Conservation (phyloP, 2,329 filamentous ascomycete genomes). For the Leptographium lundbergii region DNA sequence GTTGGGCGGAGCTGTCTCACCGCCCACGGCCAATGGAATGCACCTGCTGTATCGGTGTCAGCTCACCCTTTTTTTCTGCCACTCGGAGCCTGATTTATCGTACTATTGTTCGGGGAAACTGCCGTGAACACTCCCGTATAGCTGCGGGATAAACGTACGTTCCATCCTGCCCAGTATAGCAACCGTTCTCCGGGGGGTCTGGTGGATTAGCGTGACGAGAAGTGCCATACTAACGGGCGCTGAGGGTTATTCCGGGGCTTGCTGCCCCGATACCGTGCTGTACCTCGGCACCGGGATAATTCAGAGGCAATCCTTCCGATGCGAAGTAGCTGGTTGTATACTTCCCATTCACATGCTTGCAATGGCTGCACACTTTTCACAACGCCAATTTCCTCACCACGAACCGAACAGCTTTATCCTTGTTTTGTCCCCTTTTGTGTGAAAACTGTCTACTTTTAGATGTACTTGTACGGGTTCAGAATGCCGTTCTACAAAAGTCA, state of each 20-base stretch:
- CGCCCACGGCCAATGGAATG: not conserved
- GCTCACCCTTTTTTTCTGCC: not conserved
- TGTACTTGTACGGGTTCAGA: constrained; percentile 98
- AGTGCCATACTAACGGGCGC: not conserved
- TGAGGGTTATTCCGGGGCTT: not conserved
- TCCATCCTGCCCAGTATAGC: not conserved
- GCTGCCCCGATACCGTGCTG: not conserved
- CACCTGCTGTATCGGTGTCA: not conserved
- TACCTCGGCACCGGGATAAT: not conserved
- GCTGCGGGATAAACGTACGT: not conserved
- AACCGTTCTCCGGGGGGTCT: not conserved
- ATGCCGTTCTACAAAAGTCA: constrained; percentile 63
- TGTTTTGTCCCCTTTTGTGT: not conserved
- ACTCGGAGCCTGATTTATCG: not conserved
- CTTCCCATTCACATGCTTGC: not conserved
- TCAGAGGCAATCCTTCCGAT: no score
- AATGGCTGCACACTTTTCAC: not conserved
- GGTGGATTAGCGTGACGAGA: not conserved
- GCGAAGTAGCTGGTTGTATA: no score
- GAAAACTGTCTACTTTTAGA: constrained; percentile 29
- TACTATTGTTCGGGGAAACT: not conserved
- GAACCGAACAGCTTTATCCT: not conserved
- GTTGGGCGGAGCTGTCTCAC: not conserved
- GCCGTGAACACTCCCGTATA: not conserved
- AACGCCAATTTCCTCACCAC: not conserved